Conservation (phyloP, 306 rosid genomes). For the Malus domestica region ASM211411v1 NC_041798.1:22436001-22436500, state of each 20-base stretch:
- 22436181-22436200: constrained; percentile 46
- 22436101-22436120: no score
- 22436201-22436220: constrained; percentile 32
- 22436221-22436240: constrained; percentile 61
- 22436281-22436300: not conserved
- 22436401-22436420: constrained; percentile 48
- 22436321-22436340: not conserved
- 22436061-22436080: no score
- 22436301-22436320: no score
- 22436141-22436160: constrained; percentile 18
- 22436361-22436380: constrained; percentile 18
- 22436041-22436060: no score
- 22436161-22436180: constrained; percentile 60
- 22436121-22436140: no score
- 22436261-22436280: constrained; percentile 22
- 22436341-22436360: no score
- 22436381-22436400: constrained; percentile 52
- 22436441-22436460: constrained; percentile 34
- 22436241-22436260: constrained; percentile 72
- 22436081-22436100: no score
- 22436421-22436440: constrained; percentile 64
- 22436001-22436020: no score
- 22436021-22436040: no score
- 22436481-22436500: constrained; percentile 79
- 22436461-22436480: constrained; percentile 50